These are phyloP conservation scores for Acanthamoeba castellanii DNA, from an alignment of 208 protist genomes.

Conservation along the genomic window DNA sequence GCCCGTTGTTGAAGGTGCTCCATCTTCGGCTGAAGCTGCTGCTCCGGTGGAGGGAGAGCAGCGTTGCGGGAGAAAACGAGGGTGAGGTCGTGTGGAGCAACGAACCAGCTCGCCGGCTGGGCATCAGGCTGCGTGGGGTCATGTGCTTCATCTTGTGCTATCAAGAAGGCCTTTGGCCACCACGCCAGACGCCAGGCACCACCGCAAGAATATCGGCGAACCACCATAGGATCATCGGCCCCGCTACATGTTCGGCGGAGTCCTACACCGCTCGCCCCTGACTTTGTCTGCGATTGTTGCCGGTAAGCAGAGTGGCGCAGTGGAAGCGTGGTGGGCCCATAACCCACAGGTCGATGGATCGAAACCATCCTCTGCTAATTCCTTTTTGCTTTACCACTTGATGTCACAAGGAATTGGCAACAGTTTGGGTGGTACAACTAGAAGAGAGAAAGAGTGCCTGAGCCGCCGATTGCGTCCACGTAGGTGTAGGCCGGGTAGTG, in stretches of 20 bases:
- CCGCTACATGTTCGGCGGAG: neutral
- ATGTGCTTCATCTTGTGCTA: neutral
- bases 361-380: constrained; percentile 12
- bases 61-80: too few relatives aligned
- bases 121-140: neutral
- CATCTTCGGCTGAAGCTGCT: neutral
- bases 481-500: constrained; percentile 15
- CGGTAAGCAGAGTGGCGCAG: constrained; percentile 24
- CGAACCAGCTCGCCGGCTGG: neutral
- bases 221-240: neutral
- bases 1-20: constrained; percentile 54
- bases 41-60: too few relatives aligned
- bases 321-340: constrained; percentile 24
- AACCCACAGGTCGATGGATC: constrained; percentile 21
- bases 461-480: neutral
- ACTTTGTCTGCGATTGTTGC: too few relatives aligned
- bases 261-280: neutral
- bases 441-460: neutral
- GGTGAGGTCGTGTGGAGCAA: neutral
- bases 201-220: neutral
- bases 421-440: too few relatives aligned
- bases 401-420: too few relatives aligned
- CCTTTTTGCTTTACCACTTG: neutral
- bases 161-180: too few relatives aligned
- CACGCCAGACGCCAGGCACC: neutral